Evolutionary conservation across 257 asterid genomes (phyloP), one percentile per base, ranked within the genome.

Genomic region (Gardenia jasminoides): DNA sequence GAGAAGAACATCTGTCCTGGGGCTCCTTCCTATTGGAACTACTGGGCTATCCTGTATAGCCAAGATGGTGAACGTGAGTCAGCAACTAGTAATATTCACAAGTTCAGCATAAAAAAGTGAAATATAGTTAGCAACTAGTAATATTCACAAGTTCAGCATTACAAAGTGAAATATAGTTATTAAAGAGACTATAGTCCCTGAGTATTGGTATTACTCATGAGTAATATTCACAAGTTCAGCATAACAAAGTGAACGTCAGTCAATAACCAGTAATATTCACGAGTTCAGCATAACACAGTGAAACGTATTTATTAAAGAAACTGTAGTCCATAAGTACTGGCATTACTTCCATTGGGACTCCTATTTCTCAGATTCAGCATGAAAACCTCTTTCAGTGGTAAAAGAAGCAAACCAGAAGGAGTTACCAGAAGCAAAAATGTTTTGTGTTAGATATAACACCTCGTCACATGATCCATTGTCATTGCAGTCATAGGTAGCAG

Each of bases 391-490:
- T 52, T 30, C 26, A 50, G 69, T 28, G 58, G 56, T 12, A 13
- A 9, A 22, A 9, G 2, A 24, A 58, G 47, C 10, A 47, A 33
- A 72, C 24, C 41, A 50, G 67, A 26, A 61, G 9, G 33, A 9
- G 67, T 24, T 61, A 61, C 33, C 67, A 61, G 69, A 17, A 41
- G 70, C 73, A 72, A 67, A 85, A 67, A 75, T 36, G 80, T 54
- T 43, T 61, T 46, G 72, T 74, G 82, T 72, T 85, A 70, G 86
- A 83, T 70, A 71, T 71, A 80, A 84, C 86, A 96, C 99, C 98
- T 96, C 99, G 78, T 96, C 92, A 84, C 97, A 89, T 66, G 82
- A 68, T 77, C 98, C 99, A 81, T 93, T 93, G 80, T 96, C 92
- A 30, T 78, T 85, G 94, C 98, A 89, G 88, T 93, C 96, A 83